phyloP scores from a whole-genome alignment of 1,284 basidiomycete species.

The Pseudozyma tsukubaensis region DNA sequence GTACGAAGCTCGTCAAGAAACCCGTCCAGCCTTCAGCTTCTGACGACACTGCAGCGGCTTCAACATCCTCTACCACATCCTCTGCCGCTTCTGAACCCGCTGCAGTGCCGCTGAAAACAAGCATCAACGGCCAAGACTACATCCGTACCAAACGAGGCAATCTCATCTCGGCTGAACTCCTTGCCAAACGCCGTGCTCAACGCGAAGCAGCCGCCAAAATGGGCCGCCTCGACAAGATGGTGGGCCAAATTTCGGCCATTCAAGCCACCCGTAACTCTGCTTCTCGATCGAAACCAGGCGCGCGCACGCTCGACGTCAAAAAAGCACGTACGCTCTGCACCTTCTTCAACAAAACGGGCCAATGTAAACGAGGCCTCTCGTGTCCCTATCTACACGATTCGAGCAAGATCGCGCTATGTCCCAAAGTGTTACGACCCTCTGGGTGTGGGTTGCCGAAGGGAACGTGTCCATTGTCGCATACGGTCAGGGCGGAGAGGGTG shows the following conservation, averaged over 20 bases:
- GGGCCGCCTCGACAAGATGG: slow-evolving; percentile 52
- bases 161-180: slow-evolving; percentile 67
- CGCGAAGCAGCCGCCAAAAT: slow-evolving; percentile 47
- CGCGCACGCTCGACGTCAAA: slow-evolving; percentile 15
- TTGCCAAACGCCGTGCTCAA: slow-evolving; percentile 58
- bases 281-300: slow-evolving; percentile 6
- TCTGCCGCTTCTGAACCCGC: neutral
- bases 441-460: slow-evolving; percentile 60
- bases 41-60: neutral
- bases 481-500: slow-evolving; percentile 45
- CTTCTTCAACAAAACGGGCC: slow-evolving; percentile 61
- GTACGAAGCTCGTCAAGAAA: slow-evolving; percentile 71
- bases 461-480: slow-evolving; percentile 63
- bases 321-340: slow-evolving; percentile 51
- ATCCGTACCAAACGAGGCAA: slow-evolving; percentile 70
- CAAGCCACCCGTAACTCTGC: slow-evolving; percentile 42
- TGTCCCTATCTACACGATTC: slow-evolving; percentile 65
- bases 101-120: slow-evolving; percentile 52
- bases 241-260: slow-evolving; percentile 47
- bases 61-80: slow-evolving; percentile 3
- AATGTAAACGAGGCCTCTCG: slow-evolving; percentile 62
- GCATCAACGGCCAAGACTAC: slow-evolving; percentile 69
- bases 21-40: slow-evolving; percentile 27
- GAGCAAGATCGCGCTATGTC: slow-evolving; percentile 62
- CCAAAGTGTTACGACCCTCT: slow-evolving; percentile 53